Percentiles rank a stretch among this genome's conserved stretches.
phyloP scores from a whole-genome alignment of 2,329 filamentous ascomycete species.

The Alternaria alternata region DNA sequence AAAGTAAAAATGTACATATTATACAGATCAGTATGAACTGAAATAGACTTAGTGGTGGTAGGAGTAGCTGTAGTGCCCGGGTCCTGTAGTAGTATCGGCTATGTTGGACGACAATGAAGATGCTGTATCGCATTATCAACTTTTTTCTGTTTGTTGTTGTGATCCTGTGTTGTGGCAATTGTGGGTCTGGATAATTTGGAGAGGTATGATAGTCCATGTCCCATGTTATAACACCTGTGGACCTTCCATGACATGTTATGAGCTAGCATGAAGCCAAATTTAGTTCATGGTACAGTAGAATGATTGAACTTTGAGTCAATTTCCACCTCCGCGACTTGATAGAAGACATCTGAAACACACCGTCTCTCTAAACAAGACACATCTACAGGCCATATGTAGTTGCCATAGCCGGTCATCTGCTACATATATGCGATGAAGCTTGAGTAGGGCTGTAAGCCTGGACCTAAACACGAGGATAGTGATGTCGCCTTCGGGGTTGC shows the following conservation, averaged over 20 bases:
- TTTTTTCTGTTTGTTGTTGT: background rate
- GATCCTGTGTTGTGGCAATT: background rate
- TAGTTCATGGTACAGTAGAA: background rate
- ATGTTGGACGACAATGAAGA: background rate
- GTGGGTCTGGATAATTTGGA: background rate
- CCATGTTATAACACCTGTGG: background rate
- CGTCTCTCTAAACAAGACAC: background rate
- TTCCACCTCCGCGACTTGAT: background rate
- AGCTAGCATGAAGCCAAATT: background rate
- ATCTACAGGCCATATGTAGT: background rate
- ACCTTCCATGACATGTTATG: background rate
- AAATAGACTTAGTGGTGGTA: background rate
- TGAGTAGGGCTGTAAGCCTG: background rate
- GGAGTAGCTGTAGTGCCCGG: background rate
- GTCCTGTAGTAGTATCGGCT: background rate
- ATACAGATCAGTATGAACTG: conserved; percentile 12
- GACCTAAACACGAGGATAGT: background rate
- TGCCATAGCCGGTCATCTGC: background rate
- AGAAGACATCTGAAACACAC: background rate
- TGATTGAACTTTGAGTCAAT: background rate
- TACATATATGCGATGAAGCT: background rate
- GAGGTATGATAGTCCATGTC: background rate
- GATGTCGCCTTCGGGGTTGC: background rate
- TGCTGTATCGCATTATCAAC: background rate
- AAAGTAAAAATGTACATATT: background rate